Evolutionary conservation across 495 filamentous ascomycete species (phyloP), one percentile per base, ranked within the genome.

Genomic region (Penicillium alfredii): DNA sequence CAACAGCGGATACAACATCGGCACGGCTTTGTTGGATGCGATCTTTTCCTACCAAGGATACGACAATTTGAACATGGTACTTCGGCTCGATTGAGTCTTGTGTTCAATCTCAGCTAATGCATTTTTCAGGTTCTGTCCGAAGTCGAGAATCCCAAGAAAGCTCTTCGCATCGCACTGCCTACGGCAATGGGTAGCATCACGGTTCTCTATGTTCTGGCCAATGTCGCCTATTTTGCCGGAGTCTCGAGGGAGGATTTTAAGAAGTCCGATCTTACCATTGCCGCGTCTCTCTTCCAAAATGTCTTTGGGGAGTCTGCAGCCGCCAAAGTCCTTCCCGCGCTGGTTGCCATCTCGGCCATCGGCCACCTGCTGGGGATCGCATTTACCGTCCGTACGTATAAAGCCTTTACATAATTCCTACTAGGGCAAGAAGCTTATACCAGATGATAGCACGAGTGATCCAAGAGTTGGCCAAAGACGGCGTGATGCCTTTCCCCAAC

Each of bases 291-390:
- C 3, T 56, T 60, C 40, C 31, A 36, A 3, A 60, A 60, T 20
- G 52, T 60, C 14, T 60, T 51, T 20, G 56, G 56, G 9, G 30
- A 51, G 0, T 51, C 56, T 1, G 56, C 56, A 4, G 49, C 45
- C 10, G 27, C 40, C 5, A 45, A 49, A 39, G 51, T 41, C 3
- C 32, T 49, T 0, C 53, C 52, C 6, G 51, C 78, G 3, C 63
- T 78, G 5, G 66, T 86, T 17, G 80, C 80, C 0, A 55, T 78
- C 10, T 81, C 78, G 1, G 80, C 76, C 0, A 70, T 72, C 0
- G 81, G 82, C 3, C 83, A 85, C 47, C 74, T 85, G 2, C 78
- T 87, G 66, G 74, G 81, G 3, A 43, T 56, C 6, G 53, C 56
- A 1, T 60, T 56, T 8, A 43, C 49, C 4, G 53, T 56, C 11